Conservation (phyloP, 805 yeast species). For the Yamadazyma phyllophila region DNA sequence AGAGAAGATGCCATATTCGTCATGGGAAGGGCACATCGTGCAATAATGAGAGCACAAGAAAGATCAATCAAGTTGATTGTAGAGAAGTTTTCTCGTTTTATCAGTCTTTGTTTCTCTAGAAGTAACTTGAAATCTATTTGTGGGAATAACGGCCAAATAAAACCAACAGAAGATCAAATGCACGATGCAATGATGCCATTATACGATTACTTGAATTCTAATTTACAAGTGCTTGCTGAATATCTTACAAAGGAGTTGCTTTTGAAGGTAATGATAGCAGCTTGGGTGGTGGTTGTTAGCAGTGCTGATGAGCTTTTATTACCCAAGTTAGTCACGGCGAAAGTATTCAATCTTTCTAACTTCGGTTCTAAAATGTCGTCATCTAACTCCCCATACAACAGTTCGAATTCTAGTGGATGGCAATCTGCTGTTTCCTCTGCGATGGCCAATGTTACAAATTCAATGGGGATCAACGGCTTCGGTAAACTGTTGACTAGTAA, state of each 20-base stretch:
- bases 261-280: conserved; percentile 64
- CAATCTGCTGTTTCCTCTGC: conserved; percentile 47
- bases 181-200: conserved; percentile 71
- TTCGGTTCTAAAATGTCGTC: conserved; percentile 19
- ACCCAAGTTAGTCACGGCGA: conserved; percentile 62
- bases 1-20: conserved; percentile 77
- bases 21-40: conserved; percentile 71
- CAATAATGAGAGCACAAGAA: conserved; percentile 61
- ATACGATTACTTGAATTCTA: conserved; percentile 70
- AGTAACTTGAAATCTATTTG: conserved; percentile 55
- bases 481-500: conserved; percentile 53
- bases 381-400: neutral
- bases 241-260: conserved; percentile 55
- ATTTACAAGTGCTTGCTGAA: conserved; percentile 61
- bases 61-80: conserved; percentile 68
- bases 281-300: conserved; percentile 74
- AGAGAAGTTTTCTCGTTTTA: conserved; percentile 65
- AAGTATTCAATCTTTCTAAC: conserved; percentile 26
- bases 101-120: conserved; percentile 56
- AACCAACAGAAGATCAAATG: conserved; percentile 46
- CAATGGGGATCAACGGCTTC: conserved; percentile 44
- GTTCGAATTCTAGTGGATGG: conserved; percentile 28
- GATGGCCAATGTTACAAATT: conserved; percentile 47
- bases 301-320: conserved; percentile 70
- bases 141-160: conserved; percentile 45